Base-by-base conservation (phyloP, 176 grass and related monocot genomes). In the Ampelocalamus luodianensis region DNA sequence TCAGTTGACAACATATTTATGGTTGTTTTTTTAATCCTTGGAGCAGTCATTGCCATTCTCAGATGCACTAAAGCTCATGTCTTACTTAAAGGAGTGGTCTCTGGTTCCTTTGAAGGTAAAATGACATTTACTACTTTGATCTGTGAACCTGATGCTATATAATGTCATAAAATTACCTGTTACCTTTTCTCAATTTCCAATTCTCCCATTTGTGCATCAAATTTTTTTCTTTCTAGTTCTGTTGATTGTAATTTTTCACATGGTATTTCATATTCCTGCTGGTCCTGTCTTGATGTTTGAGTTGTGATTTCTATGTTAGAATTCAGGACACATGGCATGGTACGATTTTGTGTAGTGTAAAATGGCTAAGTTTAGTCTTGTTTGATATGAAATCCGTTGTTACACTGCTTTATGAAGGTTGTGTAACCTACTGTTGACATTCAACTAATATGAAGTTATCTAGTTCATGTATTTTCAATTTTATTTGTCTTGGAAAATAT, bases 31-130 rank as follows among this genome's bases (percentile, higher is more conserved):
- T 40, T 17, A 9, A 4, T 49, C 18, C 62, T 50, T 84, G 42
- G 80, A 72, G 55, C 87, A 98, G 96, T 89, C 96, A 29, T 84
- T 98, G 73, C 93, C 96, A 22, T 98, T 98, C 83, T 98, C 96
- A 39, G 96, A 98, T 77, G 87, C 93, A 61, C 83, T 95, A 72
- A 98, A 98, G 83, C 89, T 98, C 65, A 93, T 98, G 89, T 88
- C 91, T 89, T 98, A 93, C 86, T 87, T 98, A 79, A 95, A 93
- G 79, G 89, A 95, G 86, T 98, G 96, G 96, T 88, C 87, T 72
- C 77, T 82, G 38, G 84, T 95, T 83, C 85, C 89, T 74, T 87
- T 90, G 53, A 94, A 98, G 96, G 96, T 90, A 90, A 40, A 71
- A 65, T 0, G 0, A 62, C 80, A 26, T n/a, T 71, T 29, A 37